These are phyloP conservation scores for Thecaphora frezii DNA, from an alignment of 1,284 basidiomycete genomes.

Conservation along the genomic window DNA sequence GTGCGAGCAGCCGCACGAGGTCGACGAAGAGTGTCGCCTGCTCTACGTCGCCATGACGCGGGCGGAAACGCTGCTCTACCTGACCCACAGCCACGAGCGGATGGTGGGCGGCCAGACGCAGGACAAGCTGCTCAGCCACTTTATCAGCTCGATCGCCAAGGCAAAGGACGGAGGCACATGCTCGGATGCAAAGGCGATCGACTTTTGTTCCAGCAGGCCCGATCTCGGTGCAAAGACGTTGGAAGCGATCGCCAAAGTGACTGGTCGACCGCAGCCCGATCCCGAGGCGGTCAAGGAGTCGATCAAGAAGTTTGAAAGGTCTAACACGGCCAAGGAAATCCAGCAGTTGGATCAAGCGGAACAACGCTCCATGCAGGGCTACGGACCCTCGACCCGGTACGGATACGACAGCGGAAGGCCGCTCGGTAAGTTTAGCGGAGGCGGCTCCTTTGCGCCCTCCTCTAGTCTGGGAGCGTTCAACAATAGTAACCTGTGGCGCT, in stretches of 20 bases:
- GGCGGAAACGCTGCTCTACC: constrained; percentile 74
- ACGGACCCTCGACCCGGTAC: background rate
- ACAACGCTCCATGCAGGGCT: too few species aligned
- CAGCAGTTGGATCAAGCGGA: constrained; percentile 24
- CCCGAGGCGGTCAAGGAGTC: constrained; percentile 6
- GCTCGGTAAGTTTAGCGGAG: background rate
- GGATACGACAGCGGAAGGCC: background rate
- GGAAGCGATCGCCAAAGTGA: constrained; percentile 15
- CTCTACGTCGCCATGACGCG: constrained; percentile 89
- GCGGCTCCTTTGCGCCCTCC: background rate
- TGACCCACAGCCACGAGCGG: constrained; percentile 61
- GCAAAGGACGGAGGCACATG: constrained; percentile 6
- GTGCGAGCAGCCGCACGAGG: constrained; percentile 67
- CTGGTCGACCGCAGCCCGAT: constrained; percentile 10
- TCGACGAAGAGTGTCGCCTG: constrained; percentile 79
- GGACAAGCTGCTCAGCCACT: constrained; percentile 29
- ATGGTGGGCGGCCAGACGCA: constrained; percentile 33
- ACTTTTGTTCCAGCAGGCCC: constrained; percentile 21
- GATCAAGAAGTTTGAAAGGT: constrained; percentile 13
- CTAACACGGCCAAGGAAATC: constrained; percentile 11
- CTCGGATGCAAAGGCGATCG: constrained; percentile 15
- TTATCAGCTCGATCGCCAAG: constrained; percentile 22
- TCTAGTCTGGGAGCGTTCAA: background rate
- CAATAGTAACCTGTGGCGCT: background rate
- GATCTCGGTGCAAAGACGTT: constrained; percentile 10